A percentile compares a stretch with the other conserved stretches of the same genome.
These are phyloP conservation scores for Gyrodon lividus DNA, from an alignment of 768 basidiomycete genomes.

Conservation along the genomic window DNA sequence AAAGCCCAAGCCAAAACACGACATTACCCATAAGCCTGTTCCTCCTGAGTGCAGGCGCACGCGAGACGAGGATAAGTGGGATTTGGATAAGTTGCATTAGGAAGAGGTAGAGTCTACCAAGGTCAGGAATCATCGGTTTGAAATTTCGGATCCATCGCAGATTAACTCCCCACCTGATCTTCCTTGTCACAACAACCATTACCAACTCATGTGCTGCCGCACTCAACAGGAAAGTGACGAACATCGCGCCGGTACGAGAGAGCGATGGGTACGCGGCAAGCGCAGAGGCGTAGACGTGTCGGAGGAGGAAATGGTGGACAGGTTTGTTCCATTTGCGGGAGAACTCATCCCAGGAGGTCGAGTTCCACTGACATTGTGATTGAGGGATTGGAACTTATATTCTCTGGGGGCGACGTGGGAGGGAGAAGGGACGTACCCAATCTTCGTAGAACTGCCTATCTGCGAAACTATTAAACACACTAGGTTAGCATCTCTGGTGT, in stretches of 20 bases:
- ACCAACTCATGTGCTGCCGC: slow-evolving; percentile 92
- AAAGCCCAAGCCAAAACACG: slow-evolving; percentile 93
- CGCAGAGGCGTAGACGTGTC: slow-evolving; percentile 92
- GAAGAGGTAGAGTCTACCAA: slow-evolving; percentile 79
- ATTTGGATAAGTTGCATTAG: slow-evolving; percentile 84
- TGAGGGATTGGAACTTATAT: neutral
- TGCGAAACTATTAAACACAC: slow-evolving; percentile 64
- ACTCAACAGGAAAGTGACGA: slow-evolving; percentile 88
- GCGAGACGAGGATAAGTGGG: slow-evolving; percentile 82
- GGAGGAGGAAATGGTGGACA: slow-evolving; percentile 88
- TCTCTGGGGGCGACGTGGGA: neutral
- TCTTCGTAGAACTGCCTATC: slow-evolving; percentile 98
- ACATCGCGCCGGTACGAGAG: slow-evolving; percentile 79
- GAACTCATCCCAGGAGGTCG: slow-evolving; percentile 95
- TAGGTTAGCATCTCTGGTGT: slow-evolving; percentile 1
- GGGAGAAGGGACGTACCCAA: slow-evolving; percentile 54
- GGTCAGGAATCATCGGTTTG: neutral
- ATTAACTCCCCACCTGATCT: slow-evolving; percentile 62
- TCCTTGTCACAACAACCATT: slow-evolving; percentile 93
- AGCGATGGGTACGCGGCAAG: slow-evolving; percentile 70
- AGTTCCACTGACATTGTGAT: slow-evolving; percentile 76
- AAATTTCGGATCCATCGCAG: neutral
- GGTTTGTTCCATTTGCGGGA: slow-evolving; percentile 99
- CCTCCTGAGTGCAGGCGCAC: slow-evolving; percentile 71
- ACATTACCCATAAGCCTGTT: slow-evolving; percentile 83